Conservation (phyloP, 768 basidiomycete genomes). For the Tylopilus intermedius region DNA sequence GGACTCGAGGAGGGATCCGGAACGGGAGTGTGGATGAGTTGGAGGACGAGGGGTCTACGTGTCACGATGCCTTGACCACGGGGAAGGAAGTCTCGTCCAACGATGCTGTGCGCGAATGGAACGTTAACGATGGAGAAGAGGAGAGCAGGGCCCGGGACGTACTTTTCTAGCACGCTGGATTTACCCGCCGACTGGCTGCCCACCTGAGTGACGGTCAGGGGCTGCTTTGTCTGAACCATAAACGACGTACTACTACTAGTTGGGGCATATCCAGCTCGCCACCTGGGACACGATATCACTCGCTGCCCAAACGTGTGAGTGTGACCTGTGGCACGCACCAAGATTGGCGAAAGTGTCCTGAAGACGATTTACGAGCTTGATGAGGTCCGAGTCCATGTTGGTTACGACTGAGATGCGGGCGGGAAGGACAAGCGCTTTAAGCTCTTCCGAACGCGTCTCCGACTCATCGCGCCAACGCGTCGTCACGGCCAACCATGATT, state of each 20-base stretch:
- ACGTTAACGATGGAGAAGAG: neutral
- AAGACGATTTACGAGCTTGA: slow-evolving; percentile 90
- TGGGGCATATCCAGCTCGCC: slow-evolving; percentile 93
- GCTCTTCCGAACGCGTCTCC: slow-evolving; percentile 19
- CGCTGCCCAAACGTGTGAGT: neutral
- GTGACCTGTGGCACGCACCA: slow-evolving; percentile 44
- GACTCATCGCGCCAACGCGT: slow-evolving; percentile 26
- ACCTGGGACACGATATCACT: slow-evolving; percentile 39
- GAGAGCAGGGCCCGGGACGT: slow-evolving; percentile 29
- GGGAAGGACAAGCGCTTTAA: slow-evolving; percentile 2
- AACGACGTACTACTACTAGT: slow-evolving; percentile 69
- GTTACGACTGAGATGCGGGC: neutral
- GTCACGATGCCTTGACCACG: slow-evolving; percentile 94
- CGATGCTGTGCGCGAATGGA: slow-evolving; percentile 54
- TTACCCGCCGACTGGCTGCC: slow-evolving; percentile 97
- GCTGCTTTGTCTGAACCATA: neutral
- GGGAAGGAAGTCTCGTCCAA: slow-evolving; percentile 87
- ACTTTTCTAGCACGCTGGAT: slow-evolving; percentile 96
- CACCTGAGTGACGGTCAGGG: slow-evolving; percentile 47
- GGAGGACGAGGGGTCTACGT: slow-evolving; percentile 88
- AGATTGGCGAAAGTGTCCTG: slow-evolving; percentile 90
- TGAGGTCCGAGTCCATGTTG: slow-evolving; percentile 89
- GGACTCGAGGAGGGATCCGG: slow-evolving; percentile 44
- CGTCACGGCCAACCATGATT: slow-evolving; percentile 27
- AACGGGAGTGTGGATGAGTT: slow-evolving; percentile 87